A percentile compares a stretch with the other conserved stretches of the same genome.
Conservation (phyloP, 2,329 filamentous ascomycete species). For the Pseudogymnoascus sp. region DNA sequence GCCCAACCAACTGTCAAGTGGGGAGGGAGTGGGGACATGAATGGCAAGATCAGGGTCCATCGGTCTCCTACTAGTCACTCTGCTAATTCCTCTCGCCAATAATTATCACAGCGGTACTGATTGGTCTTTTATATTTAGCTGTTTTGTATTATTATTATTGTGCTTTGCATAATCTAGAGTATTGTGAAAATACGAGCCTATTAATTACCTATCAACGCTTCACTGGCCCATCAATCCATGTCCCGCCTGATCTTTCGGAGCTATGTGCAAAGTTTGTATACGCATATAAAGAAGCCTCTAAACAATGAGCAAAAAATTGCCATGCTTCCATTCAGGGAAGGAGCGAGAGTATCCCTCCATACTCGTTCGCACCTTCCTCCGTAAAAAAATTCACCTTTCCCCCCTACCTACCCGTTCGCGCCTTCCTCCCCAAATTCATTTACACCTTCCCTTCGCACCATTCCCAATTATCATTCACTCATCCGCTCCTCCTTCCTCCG, state of each 20-base stretch:
- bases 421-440: not conserved
- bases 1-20: not conserved
- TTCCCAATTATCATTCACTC: not conserved
- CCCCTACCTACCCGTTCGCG: no score
- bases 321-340: not conserved
- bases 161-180: no score
- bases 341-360: not conserved
- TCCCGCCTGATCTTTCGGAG: not conserved
- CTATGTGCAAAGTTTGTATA: not conserved
- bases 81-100: no score
- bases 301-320: not conserved
- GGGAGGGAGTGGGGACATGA: not conserved
- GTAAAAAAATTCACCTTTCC: no score
- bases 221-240: not conserved
- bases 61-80: no score
- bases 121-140: not conserved
- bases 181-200: not conserved
- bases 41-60: not conserved
- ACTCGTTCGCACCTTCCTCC: not conserved
- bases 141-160: no score
- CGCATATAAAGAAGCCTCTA: not conserved
- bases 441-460: not conserved
- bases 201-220: not conserved
- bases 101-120: not conserved
- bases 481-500: conserved; percentile 8